Evolutionary conservation across 176 grass and related monocot species (phyloP).

Genomic region (Calamus simplicifolius): DNA sequence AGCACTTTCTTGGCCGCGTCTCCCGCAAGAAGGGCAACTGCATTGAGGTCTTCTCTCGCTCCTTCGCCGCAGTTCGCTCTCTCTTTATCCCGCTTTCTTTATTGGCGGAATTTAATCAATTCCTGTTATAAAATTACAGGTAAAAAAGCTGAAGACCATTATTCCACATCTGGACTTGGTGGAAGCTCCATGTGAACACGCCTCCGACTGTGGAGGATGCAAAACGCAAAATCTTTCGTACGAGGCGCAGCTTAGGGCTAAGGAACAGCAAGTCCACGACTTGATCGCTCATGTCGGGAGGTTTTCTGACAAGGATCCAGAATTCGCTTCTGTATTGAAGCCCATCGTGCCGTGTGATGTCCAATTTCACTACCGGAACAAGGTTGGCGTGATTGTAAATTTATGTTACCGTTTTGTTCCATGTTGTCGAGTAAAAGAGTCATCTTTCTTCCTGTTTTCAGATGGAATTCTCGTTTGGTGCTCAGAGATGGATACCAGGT

Average conservation of each 20-base stretch:
- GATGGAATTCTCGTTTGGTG: slow-evolving; percentile 99
- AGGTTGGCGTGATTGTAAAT: slow-evolving; percentile 28
- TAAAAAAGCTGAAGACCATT: slow-evolving; percentile 67
- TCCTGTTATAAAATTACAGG: slow-evolving; percentile 23
- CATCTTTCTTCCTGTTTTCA: slow-evolving; percentile 21
- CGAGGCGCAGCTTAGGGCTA: slow-evolving; percentile 58
- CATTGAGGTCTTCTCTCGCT: slow-evolving; percentile 7
- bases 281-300: slow-evolving; percentile 75
- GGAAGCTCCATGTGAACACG: slow-evolving; percentile 67
- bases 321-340: slow-evolving; percentile 40
- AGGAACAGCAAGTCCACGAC: slow-evolving; percentile 67
- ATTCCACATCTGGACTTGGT: slow-evolving; percentile 54
- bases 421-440: slow-evolving; percentile 22
- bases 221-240: slow-evolving; percentile 85
- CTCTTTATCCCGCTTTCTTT: not conserved
- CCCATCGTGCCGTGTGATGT: slow-evolving; percentile 74
- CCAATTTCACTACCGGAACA: slow-evolving; percentile 81
- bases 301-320: slow-evolving; percentile 35
- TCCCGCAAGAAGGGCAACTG: slow-evolving; percentile 38
- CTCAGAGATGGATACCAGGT: slow-evolving; percentile 66
- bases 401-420: slow-evolving; percentile 15
- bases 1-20: slow-evolving; percentile 68
- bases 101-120: not conserved
- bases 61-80: not conserved
- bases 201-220: slow-evolving; percentile 73